phyloP scores from a whole-genome alignment of 2,329 filamentous ascomycete species.

The Phialemonium atrogriseum region DNA sequence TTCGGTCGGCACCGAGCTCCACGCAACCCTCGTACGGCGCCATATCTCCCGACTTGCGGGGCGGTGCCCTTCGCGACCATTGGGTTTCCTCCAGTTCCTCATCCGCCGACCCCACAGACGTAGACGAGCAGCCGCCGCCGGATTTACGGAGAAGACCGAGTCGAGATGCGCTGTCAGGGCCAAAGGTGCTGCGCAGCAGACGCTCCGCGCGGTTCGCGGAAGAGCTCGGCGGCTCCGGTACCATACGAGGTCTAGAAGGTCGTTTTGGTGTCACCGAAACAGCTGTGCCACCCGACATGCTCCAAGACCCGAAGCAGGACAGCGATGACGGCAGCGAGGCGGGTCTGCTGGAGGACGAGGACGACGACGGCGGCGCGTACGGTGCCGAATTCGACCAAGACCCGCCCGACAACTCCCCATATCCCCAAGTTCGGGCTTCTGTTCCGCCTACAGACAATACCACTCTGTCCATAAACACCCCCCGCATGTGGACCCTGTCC shows the following conservation, averaged over 20 bases:
- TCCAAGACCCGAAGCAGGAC: slow-evolving; percentile 32
- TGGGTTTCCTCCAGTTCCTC: background rate
- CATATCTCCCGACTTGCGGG: slow-evolving; percentile 13
- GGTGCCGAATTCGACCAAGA: slow-evolving; percentile 37
- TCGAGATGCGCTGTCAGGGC: slow-evolving; percentile 9
- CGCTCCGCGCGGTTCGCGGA: slow-evolving; percentile 31
- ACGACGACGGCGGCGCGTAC: slow-evolving; percentile 23
- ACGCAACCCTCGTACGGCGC: slow-evolving; percentile 24
- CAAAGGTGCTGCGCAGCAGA: slow-evolving; percentile 16
- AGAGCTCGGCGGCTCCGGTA: slow-evolving; percentile 40
- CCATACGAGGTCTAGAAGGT: slow-evolving; percentile 45
- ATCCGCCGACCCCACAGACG: slow-evolving; percentile 5
- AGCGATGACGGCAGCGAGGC: slow-evolving; percentile 14
- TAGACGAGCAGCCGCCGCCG: slow-evolving; percentile 2
- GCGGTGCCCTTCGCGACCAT: background rate
- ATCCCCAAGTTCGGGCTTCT: slow-evolving; percentile 72
- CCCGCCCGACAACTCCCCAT: slow-evolving; percentile 62
- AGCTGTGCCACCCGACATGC: slow-evolving; percentile 34
- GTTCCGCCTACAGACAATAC: slow-evolving; percentile 70
- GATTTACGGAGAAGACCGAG: slow-evolving; percentile 3
- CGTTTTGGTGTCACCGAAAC: slow-evolving; percentile 44
- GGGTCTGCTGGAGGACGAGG: slow-evolving; percentile 28
- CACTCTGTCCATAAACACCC: slow-evolving; percentile 74
- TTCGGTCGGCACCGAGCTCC: slow-evolving; percentile 23
- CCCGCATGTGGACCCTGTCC: slow-evolving; percentile 80